These are phyloP conservation scores for Simplicillium sp. DNA, from an alignment of 2,329 filamentous ascomycete genomes.

Conservation along the genomic window DNA sequence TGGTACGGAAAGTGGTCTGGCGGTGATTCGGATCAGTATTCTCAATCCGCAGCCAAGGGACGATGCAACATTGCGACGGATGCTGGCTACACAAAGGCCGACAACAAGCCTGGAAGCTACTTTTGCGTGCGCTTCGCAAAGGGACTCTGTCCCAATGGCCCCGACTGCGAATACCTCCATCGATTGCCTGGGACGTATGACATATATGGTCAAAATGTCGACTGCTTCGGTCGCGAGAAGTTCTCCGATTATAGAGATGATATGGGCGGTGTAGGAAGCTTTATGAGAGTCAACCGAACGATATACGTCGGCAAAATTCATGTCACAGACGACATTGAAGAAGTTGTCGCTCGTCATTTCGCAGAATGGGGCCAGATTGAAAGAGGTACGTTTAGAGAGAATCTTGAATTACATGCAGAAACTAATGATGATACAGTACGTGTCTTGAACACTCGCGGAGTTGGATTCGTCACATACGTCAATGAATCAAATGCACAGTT, in stretches of 20 bases:
- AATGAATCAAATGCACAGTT: constrained; percentile 89
- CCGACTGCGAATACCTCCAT: constrained; percentile 92
- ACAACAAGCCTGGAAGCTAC: constrained; percentile 68
- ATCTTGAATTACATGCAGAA: not conserved
- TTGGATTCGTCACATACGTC: constrained; percentile 89
- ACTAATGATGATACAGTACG: constrained; percentile 36
- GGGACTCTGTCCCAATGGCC: constrained; percentile 74
- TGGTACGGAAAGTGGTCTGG: constrained; percentile 99
- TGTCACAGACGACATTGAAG: constrained; percentile 93
- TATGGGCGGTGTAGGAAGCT: constrained; percentile 94
- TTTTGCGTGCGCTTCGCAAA: constrained; percentile 90
- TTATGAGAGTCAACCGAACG: constrained; percentile 88
- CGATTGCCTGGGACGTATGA: constrained; percentile 79
- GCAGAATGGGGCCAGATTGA: constrained; percentile 95
- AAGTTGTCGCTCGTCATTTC: constrained; percentile 89
- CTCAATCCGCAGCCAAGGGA: constrained; percentile 70
- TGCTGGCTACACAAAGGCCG: constrained; percentile 68
- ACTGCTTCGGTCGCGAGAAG: constrained; percentile 86
- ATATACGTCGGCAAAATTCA: constrained; percentile 91
- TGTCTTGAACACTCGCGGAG: constrained; percentile 79
- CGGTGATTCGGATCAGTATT: constrained; percentile 88
- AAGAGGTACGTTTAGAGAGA: constrained; percentile 40
- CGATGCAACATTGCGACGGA: constrained; percentile 82
- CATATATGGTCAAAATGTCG: constrained; percentile 85
- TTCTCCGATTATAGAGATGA: constrained; percentile 89